Base-by-base conservation (phyloP, 306 rosid genomes). In the Spatholobus suberectus region DNA sequence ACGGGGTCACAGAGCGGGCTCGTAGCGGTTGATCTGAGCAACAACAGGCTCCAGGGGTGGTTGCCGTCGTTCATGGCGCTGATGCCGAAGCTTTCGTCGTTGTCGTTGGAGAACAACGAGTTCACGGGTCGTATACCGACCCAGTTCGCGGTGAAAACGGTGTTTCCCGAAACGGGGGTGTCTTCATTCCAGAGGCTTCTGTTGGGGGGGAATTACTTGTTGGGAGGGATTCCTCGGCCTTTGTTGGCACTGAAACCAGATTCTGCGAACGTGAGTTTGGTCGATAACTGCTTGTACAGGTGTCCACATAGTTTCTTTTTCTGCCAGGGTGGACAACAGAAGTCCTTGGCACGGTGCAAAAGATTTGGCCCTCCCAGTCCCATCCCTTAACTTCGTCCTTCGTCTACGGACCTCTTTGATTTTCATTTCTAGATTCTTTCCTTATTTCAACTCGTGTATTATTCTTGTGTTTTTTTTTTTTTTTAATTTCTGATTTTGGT, bases 261-360 rank as follows among this genome's bases (percentile, higher is more conserved):
- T 47, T 91, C 92, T 32, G 96, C 90, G 1, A 91, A 88, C 34
- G 93, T 93, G 35, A 83, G 86, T 13, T 75, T 96, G 5, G 92
- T 80, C 9, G 89, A 88, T 34, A 96, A 93, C 78, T 92, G 99
- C 82, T 80, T 92, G 85, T 88, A 81, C 68, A 85, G 96, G 29
- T 96, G 99, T 52, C 98, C 98, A 0, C 85, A 43, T 15, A 61
- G 44, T 35, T 92, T 92, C 87, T 94, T 92, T 70, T 91, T 96
- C 73, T 96, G 98, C 29, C 91, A 91, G 29, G 96, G 98, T 20
- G 96, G 89, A 21, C 73, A 81, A 3, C 99, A 96, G 57, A 96
- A 92, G 70, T 79, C 97, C 0, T 3, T 15, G 0, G 8, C 18
- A 1, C 85, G 71, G 21, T 93, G 98, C 73, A 85, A 86, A 51